Percentiles rank a stretch among this genome's conserved stretches.
Conservation (phyloP, 306 rosid genomes). For the Corylus americana region DNA sequence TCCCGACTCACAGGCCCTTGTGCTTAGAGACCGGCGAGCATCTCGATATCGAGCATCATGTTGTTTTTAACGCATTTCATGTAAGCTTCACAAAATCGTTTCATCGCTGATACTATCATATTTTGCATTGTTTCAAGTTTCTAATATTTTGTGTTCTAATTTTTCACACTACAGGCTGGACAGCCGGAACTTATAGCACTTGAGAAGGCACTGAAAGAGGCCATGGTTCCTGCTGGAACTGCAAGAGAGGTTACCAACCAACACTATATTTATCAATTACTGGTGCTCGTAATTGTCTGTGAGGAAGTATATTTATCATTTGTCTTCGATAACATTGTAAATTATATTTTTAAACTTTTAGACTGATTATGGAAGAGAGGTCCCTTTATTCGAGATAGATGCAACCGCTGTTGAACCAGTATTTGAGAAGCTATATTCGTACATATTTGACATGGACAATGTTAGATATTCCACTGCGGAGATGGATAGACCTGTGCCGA, state of each 20-base stretch:
- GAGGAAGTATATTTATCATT: background rate
- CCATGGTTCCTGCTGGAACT: slow-evolving; percentile 84
- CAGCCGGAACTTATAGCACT: slow-evolving; percentile 88
- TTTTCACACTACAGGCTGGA: slow-evolving; percentile 59
- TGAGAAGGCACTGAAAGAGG: slow-evolving; percentile 79
- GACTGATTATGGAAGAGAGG: slow-evolving; percentile 89
- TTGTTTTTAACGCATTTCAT: slow-evolving; percentile 69
- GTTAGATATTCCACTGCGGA: slow-evolving; percentile 49
- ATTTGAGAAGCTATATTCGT: slow-evolving; percentile 81
- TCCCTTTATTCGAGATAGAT: slow-evolving; percentile 86
- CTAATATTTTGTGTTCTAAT: slow-evolving; percentile 3
- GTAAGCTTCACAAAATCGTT: slow-evolving; percentile 44
- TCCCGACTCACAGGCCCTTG: slow-evolving; percentile 83
- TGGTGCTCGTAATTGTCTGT: slow-evolving; percentile 6
- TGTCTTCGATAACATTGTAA: slow-evolving; percentile 20
- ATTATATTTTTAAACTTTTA: slow-evolving; percentile 32
- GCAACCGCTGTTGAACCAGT: slow-evolving; percentile 83
- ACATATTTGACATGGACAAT: slow-evolving; percentile 60
- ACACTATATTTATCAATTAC: slow-evolving; percentile 2
- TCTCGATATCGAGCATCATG: slow-evolving; percentile 86
- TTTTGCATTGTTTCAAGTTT: slow-evolving; percentile 1
- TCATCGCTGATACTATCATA: background rate
- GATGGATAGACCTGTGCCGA: slow-evolving; percentile 66
- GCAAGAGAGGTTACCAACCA: slow-evolving; percentile 74
- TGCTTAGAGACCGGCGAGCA: slow-evolving; percentile 88